These are phyloP conservation scores for Thelephora ganbajun DNA, from an alignment of 768 basidiomycete genomes.

Conservation along the genomic window DNA sequence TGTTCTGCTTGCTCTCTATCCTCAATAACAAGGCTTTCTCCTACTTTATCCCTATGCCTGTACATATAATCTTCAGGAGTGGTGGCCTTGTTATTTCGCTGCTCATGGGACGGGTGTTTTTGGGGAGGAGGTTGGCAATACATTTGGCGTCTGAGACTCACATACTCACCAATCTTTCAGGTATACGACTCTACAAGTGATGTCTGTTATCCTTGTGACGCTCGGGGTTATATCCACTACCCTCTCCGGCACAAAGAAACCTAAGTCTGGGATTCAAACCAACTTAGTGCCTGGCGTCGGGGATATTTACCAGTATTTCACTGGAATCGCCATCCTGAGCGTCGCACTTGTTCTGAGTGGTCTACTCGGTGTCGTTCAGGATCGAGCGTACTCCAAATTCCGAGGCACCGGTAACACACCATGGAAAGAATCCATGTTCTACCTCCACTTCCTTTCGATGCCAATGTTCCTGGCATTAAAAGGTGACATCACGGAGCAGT, in stretches of 20 bases:
- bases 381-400: slow-evolving; percentile 54
- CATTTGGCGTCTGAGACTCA: slow-evolving; percentile 3
- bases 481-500: slow-evolving; percentile 34
- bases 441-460: slow-evolving; percentile 68
- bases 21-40: slow-evolving; percentile 90
- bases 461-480: slow-evolving; percentile 62
- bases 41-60: slow-evolving; percentile 75
- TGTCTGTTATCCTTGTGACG: slow-evolving; percentile 72
- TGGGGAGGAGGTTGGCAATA: slow-evolving; percentile 40
- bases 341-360: slow-evolving; percentile 72
- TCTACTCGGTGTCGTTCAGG: slow-evolving; percentile 74
- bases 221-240: slow-evolving; percentile 71
- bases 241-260: slow-evolving; percentile 43
- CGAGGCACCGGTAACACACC: slow-evolving; percentile 16
- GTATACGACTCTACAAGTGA: slow-evolving; percentile 49
- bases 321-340: slow-evolving; percentile 61
- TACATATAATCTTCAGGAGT: slow-evolving; percentile 90
- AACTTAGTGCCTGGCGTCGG: slow-evolving; percentile 4
- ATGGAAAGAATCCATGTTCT: slow-evolving; percentile 92
- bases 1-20: slow-evolving; percentile 69
- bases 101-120: slow-evolving; percentile 59
- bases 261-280: slow-evolving; percentile 4
- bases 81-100: slow-evolving; percentile 80
- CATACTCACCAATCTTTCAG: slow-evolving; percentile 19
- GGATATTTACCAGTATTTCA: slow-evolving; percentile 33